Base-by-base conservation (phyloP, 2,329 filamentous ascomycete genomes). In the Teratosphaeriaceae sp. region DNA sequence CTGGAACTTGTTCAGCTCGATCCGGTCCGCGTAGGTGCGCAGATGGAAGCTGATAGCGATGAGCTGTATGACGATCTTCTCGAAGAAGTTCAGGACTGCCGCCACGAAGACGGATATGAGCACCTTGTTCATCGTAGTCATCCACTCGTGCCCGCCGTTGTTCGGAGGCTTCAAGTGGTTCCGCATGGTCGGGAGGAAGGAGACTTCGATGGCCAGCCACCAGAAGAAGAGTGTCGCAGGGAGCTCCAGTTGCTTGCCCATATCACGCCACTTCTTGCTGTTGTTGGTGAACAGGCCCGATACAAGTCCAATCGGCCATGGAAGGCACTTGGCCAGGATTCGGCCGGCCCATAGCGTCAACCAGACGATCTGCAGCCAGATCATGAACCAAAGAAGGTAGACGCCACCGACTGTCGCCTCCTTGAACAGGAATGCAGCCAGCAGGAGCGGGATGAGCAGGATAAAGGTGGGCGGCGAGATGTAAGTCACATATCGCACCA, bases 281-380 rank as follows among this genome's bases (percentile, higher is more conserved):
- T 86, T 90, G 61, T 88, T 92, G 13, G 89, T 92, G 58, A 88
- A 82, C 4, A 90, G 70, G 55, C 82, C 86, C 4, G 87, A 81
- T 13, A 85, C 45, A 1, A 83, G 55, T 1, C 79, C 76, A 30
- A 84, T 74, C 0, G 76, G 71, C 54, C 70, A 77, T 1, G 82
- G 82, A 8, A 85, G 69, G 41, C 70, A 72, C 63, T 84, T 84
- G 6, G 81, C 76, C 12, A 82, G 67, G 38, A 85, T 74, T 65
- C 48, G 47, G 23, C 78, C 84, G 16, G 84, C 82, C 90, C 90
- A 97, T 0, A 96, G 72, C 0, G 88, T 88, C 49, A 90, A 73
- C 90, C 90, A 97, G 20, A 96, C 75, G 31, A 95, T 87, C 64
- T 95, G 86, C 15, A 96, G 74, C 90, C 90, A 97, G 49, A 96